Evolutionary conservation across 2,329 filamentous ascomycete genomes (phyloP), one percentile per base, ranked within the genome.

Genomic region (Colletotrichum horii): DNA sequence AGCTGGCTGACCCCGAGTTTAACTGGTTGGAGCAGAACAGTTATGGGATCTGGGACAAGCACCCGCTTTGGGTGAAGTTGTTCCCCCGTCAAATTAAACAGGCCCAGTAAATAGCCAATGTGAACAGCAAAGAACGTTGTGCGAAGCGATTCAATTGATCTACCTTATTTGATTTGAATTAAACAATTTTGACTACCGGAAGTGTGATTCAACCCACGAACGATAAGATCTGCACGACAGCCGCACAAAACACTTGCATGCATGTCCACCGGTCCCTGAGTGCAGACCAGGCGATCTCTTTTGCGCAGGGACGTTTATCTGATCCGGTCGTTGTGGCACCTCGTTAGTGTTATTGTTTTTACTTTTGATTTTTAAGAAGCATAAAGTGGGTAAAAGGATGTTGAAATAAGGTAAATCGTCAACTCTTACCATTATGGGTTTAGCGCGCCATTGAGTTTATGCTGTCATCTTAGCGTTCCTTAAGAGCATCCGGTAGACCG

Each of bases 1-100:
- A 83, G 36, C 79, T 88, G 9, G 79, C 77, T 7, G 78, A 83
- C 9, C 82, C 83, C n/a, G 80, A 81, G 28, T 64, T 77, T 8
- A 70, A 82, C 26, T 88, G 86, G 86, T 82, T 86, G 9, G 71
- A 80, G 22, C 73, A 75, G 26, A 48, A 68, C 1, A 75, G 73
- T 36, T 75, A 75, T 34, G 73, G 73, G 6, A 75, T 75, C 28
- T 75, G 73, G 73, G 73, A 75, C 16, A 75, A 75, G 62, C 74
- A 70, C 19, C 70, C 76, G 8, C 74, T 77, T 6, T 73, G 73
- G 70, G 70, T 75, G 8, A 73, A 67, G 14, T 28, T 75, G 28
- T 26, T 26, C 3, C 70, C 64, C 15, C 73, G 73, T 8, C 55
- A 64, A 36, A 9, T 8, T 22, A 4, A 58, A 5, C 6, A 58